Evolutionary conservation across 768 basidiomycete genomes (phyloP).

Genomic region (Mycena crocata): DNA sequence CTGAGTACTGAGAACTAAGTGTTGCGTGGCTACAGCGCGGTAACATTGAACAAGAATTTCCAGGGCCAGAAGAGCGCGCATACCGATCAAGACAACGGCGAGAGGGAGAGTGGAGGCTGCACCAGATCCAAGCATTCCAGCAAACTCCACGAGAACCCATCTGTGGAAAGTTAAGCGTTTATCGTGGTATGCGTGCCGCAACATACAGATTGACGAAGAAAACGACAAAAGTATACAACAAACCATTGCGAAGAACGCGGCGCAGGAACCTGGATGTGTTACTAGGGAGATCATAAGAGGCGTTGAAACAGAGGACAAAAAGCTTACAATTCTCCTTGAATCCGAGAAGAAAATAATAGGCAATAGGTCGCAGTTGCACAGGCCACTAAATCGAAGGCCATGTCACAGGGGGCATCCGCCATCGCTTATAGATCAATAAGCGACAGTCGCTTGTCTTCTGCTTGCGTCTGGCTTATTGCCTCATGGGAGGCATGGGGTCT

Average conservation of each 20-base stretch:
- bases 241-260: constrained; percentile 17
- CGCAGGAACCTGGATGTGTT: constrained; percentile 2
- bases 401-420: too few species aligned
- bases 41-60: background rate
- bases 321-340: constrained; percentile 5
- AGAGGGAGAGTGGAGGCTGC: constrained; percentile 23
- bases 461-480: too few species aligned
- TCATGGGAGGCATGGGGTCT: too few species aligned
- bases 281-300: background rate
- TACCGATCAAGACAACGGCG: constrained; percentile 22
- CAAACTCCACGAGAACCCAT: constrained; percentile 19
- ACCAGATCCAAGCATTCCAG: background rate
- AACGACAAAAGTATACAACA: constrained; percentile 15
- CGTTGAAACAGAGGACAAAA: background rate
- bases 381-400: constrained; percentile 21
- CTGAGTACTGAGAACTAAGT: constrained; percentile 32
- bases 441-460: too few species aligned
- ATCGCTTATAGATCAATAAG: too few species aligned
- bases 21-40: constrained; percentile 16
- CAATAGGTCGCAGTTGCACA: constrained; percentile 10
- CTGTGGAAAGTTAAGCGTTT: constrained; percentile 9
- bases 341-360: constrained; percentile 3
- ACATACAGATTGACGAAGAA: constrained; percentile 25
- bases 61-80: background rate
- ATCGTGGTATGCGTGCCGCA: background rate